Evolutionary conservation across 2,329 filamentous ascomycete genomes (phyloP), one percentile per base, ranked within the genome.

Genomic region (Sclerotinia glacialis): DNA sequence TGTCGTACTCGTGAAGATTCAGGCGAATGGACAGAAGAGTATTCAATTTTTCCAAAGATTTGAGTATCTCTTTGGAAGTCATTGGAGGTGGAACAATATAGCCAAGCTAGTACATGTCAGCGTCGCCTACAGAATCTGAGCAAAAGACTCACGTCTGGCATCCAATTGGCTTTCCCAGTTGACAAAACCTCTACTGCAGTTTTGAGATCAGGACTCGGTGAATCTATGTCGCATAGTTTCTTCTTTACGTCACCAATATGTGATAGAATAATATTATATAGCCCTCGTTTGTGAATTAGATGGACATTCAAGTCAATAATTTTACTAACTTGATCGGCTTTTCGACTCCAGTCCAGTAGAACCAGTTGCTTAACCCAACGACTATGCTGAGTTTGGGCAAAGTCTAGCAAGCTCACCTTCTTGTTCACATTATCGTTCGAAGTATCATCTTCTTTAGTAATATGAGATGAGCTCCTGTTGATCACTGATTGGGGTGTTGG

Each of bases 341-440:
- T 89, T 74, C 90, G 85, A 76, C 90, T 91, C 95, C 95, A 99
- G 78, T 95, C 90, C 1, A 90, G 88, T 56, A 99, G 88, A 28
- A 99, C 92, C 26, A 97, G 83, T 9, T 93, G 86, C 79, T 99
- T 98, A 77, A 96, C 92, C 82, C 96, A 98, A 79, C 92, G 92
- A 40, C 89, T 87, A 74, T 97, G 89, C 74, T 90, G 86, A 28
- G 87, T 85, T 76, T 94, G 89, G 11, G 90, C 87, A 79, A 95
- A 96, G 53, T 90, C 86, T 67, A 97, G 78, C 64, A 97, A 78
- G 46, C 82, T 79, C 37, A 86, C 79, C 78, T 97, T 97, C 79
- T 96, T 97, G 42, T 84, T 82, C 16, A 91, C 74, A 74, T 92
- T 94, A 68, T 89, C 86, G 49, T 78, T 76, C 1, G 86, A 88